These are phyloP conservation scores for Dothistroma septosporum DNA, from an alignment of 2,329 filamentous ascomycete species.

Conservation along the genomic window DNA sequence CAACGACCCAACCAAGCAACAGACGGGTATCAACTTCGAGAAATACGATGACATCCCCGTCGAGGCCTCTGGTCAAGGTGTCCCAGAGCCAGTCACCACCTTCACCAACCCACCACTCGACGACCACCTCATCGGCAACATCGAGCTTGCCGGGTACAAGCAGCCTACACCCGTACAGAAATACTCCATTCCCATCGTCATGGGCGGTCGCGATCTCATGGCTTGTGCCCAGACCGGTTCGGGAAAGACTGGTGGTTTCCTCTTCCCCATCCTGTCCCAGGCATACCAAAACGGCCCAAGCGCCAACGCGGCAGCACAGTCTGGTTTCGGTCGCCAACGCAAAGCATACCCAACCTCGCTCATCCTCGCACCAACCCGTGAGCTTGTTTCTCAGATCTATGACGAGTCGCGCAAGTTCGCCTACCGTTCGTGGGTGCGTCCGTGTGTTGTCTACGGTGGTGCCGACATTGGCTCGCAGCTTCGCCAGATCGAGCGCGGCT, in stretches of 20 bases:
- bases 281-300: conserved; percentile 88
- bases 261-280: conserved; percentile 98
- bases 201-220: conserved; percentile 97
- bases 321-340: conserved; percentile 84
- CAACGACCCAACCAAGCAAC: conserved; percentile 91
- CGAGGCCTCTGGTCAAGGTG: conserved; percentile 88
- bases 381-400: conserved; percentile 97
- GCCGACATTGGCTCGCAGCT: conserved; percentile 98
- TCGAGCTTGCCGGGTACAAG: conserved; percentile 89
- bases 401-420: conserved; percentile 97
- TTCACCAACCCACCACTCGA: conserved; percentile 96
- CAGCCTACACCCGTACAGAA: conserved; percentile 97
- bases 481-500: conserved; percentile 95
- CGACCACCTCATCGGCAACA: conserved; percentile 88
- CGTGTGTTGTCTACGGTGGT: conserved; percentile 98
- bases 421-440: conserved; percentile 97
- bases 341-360: conserved; percentile 96
- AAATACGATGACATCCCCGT: conserved; percentile 99
- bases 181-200: conserved; percentile 98
- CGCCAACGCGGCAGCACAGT: conserved; percentile 58
- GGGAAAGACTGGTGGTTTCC: conserved; percentile 98
- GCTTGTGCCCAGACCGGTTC: conserved; percentile 99
- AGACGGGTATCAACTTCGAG: conserved; percentile 99
- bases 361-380: conserved; percentile 93
- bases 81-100: conserved; percentile 82